Evolutionary conservation across 2,329 filamentous ascomycete species (phyloP).

Genomic region (Cyanodermella asteris): DNA sequence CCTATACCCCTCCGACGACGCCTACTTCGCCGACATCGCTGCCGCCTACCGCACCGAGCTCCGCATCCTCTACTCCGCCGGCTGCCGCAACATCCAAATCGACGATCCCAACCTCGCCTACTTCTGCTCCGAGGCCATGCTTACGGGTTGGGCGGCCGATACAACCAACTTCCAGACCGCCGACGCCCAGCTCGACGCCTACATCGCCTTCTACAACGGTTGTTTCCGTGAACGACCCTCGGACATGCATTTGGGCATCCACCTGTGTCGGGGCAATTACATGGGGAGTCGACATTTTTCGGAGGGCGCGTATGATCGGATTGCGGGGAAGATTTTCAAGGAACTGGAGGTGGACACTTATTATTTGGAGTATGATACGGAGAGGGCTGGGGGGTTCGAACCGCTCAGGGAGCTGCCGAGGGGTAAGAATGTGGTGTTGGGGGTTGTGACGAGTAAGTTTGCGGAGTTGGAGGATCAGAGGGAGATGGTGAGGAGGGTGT

Average conservation of each 20-base stretch:
- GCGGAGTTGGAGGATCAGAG: slow-evolving; percentile 40
- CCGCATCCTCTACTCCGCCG: slow-evolving; percentile 37
- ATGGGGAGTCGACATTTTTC: slow-evolving; percentile 44
- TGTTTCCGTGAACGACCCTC: slow-evolving; percentile 38
- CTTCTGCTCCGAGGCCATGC: slow-evolving; percentile 53
- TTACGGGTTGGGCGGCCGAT: slow-evolving; percentile 46
- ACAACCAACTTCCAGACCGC: slow-evolving; percentile 43
- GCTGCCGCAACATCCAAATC: slow-evolving; percentile 43
- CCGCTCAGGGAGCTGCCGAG: slow-evolving; percentile 38
- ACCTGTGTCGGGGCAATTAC: slow-evolving; percentile 48
- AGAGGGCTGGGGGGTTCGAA: slow-evolving; percentile 42
- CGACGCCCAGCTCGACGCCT: slow-evolving; percentile 51
- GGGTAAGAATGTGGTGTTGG: slow-evolving; percentile 41
- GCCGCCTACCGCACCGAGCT: slow-evolving; percentile 44
- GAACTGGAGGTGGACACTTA: slow-evolving; percentile 43
- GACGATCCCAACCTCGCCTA: slow-evolving; percentile 48
- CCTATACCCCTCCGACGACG: slow-evolving; percentile 33
- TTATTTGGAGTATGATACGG: slow-evolving; percentile 49
- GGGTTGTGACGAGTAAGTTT: slow-evolving; percentile 42
- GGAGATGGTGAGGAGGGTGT: slow-evolving; percentile 37
- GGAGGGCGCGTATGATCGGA: slow-evolving; percentile 44
- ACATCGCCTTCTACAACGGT: slow-evolving; percentile 59
- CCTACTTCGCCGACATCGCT: slow-evolving; percentile 44
- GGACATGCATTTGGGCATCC: slow-evolving; percentile 57
- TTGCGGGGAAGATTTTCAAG: slow-evolving; percentile 43